These are phyloP conservation scores for Noccaea caerulescens DNA, from an alignment of 345 rosid species.

Conservation along the genomic window DNA sequence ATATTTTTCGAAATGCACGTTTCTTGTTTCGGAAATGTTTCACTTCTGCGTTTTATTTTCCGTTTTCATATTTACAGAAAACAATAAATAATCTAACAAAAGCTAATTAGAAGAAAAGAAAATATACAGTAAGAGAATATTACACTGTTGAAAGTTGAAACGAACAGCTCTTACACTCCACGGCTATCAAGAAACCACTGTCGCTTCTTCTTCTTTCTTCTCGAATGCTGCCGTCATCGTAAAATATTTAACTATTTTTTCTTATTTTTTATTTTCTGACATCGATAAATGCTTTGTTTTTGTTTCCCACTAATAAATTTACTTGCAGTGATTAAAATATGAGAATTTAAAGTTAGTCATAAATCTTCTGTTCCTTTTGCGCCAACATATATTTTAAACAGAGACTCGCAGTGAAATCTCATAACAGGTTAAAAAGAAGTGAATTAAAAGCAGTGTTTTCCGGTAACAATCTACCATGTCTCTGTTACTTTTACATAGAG, in stretches of 20 bases:
- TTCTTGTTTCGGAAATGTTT: no score
- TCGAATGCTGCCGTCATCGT: slow-evolving; percentile 51
- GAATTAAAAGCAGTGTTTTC: no score
- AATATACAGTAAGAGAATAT: slow-evolving; percentile 45
- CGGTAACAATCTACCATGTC: no score
- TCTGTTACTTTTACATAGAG: no score
- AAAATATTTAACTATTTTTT: slow-evolving; percentile 11
- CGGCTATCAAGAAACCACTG: slow-evolving; percentile 54
- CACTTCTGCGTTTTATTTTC: no score
- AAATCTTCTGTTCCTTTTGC: slow-evolving; percentile 34
- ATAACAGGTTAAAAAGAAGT: neutral
- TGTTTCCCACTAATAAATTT: slow-evolving; percentile 2
- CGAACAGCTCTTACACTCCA: slow-evolving; percentile 42
- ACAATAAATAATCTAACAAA: neutral
- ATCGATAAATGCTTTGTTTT: slow-evolving; percentile 7
- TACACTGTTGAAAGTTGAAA: slow-evolving; percentile 54
- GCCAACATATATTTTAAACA: slow-evolving; percentile 36
- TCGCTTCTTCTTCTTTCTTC: slow-evolving; percentile 34
- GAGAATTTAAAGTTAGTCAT: slow-evolving; percentile 18
- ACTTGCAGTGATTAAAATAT: neutral
- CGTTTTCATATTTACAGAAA: neutral
- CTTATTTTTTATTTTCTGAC: neutral
- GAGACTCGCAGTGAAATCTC: neutral
- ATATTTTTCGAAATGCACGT: no score
- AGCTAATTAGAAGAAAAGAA: slow-evolving; percentile 9